Conservation (phyloP, 2,329 filamentous ascomycete species). For the Davidsoniella virescens region DNA sequence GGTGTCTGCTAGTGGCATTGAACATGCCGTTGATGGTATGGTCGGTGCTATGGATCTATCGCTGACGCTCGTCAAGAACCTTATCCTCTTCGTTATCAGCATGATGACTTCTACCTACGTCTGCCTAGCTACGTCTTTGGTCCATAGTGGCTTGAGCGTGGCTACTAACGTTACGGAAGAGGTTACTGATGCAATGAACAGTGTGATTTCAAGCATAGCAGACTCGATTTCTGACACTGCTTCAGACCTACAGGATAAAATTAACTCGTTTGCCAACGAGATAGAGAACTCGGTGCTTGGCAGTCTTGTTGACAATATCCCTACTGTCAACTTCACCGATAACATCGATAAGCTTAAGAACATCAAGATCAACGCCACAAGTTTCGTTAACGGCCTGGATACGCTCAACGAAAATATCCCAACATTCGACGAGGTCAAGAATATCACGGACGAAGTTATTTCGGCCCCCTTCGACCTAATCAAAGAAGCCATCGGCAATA, state of each 20-base stretch:
- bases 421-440: constrained; percentile 67
- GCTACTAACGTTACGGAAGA: constrained; percentile 37
- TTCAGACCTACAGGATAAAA: constrained; percentile 29
- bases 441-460: constrained; percentile 61
- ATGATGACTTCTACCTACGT: constrained; percentile 80
- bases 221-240: constrained; percentile 41
- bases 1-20: constrained; percentile 63
- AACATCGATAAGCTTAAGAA: constrained; percentile 50
- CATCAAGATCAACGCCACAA: constrained; percentile 50
- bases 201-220: constrained; percentile 39
- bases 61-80: constrained; percentile 67
- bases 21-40: constrained; percentile 63
- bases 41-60: constrained; percentile 64
- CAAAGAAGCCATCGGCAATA: constrained; percentile 53
- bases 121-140: constrained; percentile 71
- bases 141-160: constrained; percentile 62
- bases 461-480: constrained; percentile 67
- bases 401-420: constrained; percentile 67
- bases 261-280: constrained; percentile 31
- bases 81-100: constrained; percentile 84
- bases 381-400: constrained; percentile 51
- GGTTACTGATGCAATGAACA: constrained; percentile 33
- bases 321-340: constrained; percentile 46
- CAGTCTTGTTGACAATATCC: constrained; percentile 29
- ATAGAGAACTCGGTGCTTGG: constrained; percentile 32